Percentiles rank a stretch among this genome's conserved stretches.
Evolutionary conservation across 495 filamentous ascomycete genomes (phyloP).

Genomic region (Aspergillus biplanus): DNA sequence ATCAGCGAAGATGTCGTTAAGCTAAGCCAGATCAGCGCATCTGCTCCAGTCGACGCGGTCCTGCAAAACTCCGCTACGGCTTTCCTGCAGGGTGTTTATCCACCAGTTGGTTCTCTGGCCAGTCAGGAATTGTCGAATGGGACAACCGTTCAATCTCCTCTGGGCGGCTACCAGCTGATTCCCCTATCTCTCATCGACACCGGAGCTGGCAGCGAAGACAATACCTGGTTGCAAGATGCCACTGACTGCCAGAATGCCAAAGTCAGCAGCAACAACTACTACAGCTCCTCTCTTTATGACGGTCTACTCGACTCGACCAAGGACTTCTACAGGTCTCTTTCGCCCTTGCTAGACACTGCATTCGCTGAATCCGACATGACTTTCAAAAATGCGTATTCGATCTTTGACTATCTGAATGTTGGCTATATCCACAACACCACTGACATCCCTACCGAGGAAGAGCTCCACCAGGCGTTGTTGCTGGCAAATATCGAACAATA

Average conservation of each 20-base stretch:
- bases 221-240: conserved; percentile 60
- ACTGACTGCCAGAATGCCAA: conserved; percentile 64
- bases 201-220: conserved; percentile 56
- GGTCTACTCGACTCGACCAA: conserved; percentile 54
- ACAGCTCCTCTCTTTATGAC: conserved; percentile 62
- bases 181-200: conserved; percentile 47
- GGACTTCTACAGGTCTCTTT: conserved; percentile 65
- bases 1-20: conserved; percentile 61
- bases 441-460: conserved; percentile 32
- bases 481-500: conserved; percentile 56
- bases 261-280: conserved; percentile 73
- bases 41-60: conserved; percentile 61
- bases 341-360: conserved; percentile 62
- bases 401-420: conserved; percentile 61
- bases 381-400: conserved; percentile 75
- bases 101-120: conserved; percentile 51
- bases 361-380: conserved; percentile 55
- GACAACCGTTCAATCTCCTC: conserved; percentile 52
- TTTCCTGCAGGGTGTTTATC: conserved; percentile 68
- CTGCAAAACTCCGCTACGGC: conserved; percentile 61
- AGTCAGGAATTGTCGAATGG: conserved; percentile 55
- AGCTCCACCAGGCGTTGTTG: conserved; percentile 42
- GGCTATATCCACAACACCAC: conserved; percentile 56
- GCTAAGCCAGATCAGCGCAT: conserved; percentile 59
- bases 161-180: conserved; percentile 66